Conservation (phyloP, 192 early-diverging fungal species). For the Backusella sp. region DNA sequence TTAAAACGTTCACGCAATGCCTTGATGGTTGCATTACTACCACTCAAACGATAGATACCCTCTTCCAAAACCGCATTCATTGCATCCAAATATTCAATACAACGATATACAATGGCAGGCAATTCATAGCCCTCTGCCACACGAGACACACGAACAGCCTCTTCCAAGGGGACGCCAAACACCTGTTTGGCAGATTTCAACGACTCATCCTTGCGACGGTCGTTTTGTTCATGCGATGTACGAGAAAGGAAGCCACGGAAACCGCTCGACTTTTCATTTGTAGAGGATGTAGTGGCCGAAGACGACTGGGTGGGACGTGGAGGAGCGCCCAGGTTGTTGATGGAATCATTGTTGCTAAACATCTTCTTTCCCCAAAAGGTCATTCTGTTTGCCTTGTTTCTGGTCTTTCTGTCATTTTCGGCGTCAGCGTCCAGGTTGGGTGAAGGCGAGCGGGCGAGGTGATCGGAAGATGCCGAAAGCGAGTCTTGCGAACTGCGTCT, state of each 20-base stretch:
- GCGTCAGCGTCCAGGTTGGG: not conserved
- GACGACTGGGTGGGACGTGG: conserved; percentile 21
- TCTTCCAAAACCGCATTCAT: conserved; percentile 89
- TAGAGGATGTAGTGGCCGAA: not conserved
- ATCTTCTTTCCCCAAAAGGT: conserved; percentile 37
- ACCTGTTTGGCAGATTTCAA: conserved; percentile 41
- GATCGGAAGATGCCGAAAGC: not conserved
- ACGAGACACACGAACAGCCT: conserved; percentile 66
- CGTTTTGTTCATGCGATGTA: conserved; percentile 17
- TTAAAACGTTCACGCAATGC: conserved; percentile 82
- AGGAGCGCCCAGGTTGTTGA: not conserved
- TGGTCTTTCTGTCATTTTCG: conserved; percentile 20
- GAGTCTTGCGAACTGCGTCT: conserved; percentile 9
- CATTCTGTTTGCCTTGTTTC: conserved; percentile 32
- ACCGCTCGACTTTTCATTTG: not conserved
- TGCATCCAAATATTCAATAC: conserved; percentile 94
- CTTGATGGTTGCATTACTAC: conserved; percentile 71
- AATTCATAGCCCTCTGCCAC: conserved; percentile 78
- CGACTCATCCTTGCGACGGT: conserved; percentile 15
- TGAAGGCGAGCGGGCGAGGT: not conserved
- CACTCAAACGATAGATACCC: conserved; percentile 93
- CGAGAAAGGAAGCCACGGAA: conserved; percentile 27
- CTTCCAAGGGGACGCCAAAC: conserved; percentile 87
- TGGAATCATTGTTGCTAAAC: conserved; percentile 20
- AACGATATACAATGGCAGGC: conserved; percentile 90